These are phyloP conservation scores for Aspergillus campestris DNA, from an alignment of 495 filamentous ascomycete genomes.

Conservation along the genomic window DNA sequence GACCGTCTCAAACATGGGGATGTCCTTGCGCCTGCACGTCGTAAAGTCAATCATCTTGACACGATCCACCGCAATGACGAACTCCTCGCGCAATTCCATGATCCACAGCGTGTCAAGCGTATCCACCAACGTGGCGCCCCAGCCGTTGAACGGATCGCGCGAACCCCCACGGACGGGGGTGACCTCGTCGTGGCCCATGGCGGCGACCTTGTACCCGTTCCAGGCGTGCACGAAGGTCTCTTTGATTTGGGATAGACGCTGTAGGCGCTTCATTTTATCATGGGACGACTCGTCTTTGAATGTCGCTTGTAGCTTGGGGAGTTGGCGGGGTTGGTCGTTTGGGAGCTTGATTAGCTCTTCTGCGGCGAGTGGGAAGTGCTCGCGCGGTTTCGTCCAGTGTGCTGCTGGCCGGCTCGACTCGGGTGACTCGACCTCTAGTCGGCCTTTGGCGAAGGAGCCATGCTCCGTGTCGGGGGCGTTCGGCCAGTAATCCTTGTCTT, in stretches of 20 bases:
- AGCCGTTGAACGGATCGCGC: constrained; percentile 79
- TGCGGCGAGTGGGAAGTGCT: constrained; percentile 65
- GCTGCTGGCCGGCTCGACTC: constrained; percentile 27
- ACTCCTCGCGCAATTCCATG: constrained; percentile 85
- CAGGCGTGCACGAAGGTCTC: constrained; percentile 65
- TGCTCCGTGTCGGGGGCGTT: constrained; percentile 16
- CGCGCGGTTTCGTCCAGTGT: constrained; percentile 63
- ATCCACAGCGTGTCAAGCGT: constrained; percentile 94
- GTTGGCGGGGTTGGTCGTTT: constrained; percentile 53
- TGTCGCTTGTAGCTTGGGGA: constrained; percentile 68
- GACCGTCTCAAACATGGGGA: constrained; percentile 79
- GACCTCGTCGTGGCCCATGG: constrained; percentile 76
- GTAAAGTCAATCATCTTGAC: constrained; percentile 87
- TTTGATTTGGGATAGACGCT: constrained; percentile 55
- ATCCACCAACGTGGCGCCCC: constrained; percentile 93
- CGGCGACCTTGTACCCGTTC: constrained; percentile 62
- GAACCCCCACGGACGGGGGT: constrained; percentile 53
- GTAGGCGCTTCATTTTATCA: constrained; percentile 52
- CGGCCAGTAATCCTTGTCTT: constrained; percentile 1
- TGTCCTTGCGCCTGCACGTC: constrained; percentile 52
- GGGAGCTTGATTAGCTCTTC: constrained; percentile 69
- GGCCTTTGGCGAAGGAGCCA: constrained; percentile 34
- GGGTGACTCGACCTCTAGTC: constrained; percentile 30
- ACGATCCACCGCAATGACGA: constrained; percentile 71
- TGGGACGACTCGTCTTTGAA: constrained; percentile 57